Conservation (phyloP, 352 stramenopile genomes). For the Aphanomyces astaci region DNA sequence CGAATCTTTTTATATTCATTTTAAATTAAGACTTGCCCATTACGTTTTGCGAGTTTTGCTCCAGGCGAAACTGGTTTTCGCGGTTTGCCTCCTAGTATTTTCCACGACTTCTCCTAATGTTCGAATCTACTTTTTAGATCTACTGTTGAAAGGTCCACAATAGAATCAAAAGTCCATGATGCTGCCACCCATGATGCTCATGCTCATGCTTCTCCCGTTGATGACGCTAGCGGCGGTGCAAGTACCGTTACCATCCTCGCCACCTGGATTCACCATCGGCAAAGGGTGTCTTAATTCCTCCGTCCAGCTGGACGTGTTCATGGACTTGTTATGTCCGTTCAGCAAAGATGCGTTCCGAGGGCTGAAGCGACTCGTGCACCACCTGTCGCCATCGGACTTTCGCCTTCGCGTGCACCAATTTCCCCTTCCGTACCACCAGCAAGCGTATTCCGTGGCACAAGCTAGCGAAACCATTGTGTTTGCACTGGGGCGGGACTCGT, state of each 20-base stretch:
- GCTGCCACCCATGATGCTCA: not conserved
- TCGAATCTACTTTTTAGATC: no score
- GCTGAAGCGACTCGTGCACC: conserved; percentile 44
- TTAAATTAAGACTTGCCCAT: no score
- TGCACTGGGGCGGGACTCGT: conserved; percentile 46
- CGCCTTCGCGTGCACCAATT: conserved; percentile 68
- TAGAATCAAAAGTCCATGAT: not conserved
- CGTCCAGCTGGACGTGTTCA: conserved; percentile 73
- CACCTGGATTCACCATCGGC: conserved; percentile 52
- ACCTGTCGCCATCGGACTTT: conserved; percentile 48
- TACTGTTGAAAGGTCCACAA: not conserved
- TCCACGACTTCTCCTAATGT: no score
- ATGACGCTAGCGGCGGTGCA: conserved; percentile 25
- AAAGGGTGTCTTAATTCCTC: conserved; percentile 38
- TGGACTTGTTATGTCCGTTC: conserved; percentile 77
- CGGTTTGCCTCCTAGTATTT: no score
- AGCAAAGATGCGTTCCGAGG: conserved; percentile 60
- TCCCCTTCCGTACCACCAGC: conserved; percentile 68
- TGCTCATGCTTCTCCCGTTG: not conserved
- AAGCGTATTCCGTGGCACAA: conserved; percentile 59
- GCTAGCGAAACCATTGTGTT: conserved; percentile 55
- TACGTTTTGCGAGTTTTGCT: no score
- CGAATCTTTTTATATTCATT: no score
- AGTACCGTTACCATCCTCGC: conserved; percentile 46
- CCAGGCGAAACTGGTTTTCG: no score